Base-by-base conservation (phyloP, 176 grass and related monocot species). In the Alloteropsis semialata region DNA sequence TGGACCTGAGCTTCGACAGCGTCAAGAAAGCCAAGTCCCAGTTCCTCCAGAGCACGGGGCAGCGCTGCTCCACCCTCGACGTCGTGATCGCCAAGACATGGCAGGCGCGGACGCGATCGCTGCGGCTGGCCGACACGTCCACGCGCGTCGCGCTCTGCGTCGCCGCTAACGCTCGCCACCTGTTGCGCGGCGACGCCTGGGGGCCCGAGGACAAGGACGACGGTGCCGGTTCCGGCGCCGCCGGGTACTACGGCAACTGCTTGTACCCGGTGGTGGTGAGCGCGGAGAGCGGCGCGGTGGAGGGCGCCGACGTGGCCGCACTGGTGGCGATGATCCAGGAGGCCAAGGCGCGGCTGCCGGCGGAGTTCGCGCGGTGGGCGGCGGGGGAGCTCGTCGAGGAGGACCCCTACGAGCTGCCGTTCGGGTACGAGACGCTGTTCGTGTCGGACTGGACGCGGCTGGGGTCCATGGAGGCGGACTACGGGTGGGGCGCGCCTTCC, bases 221-320 rank as follows among this genome's bases (percentile, higher is more conserved):
- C n/a, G n/a, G n/a, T n/a, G n/a, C n/a, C n/a, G n/a, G n/a, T n/a
- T n/a, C 39, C 39, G 39, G 0, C 5, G 7, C 18, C 67, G 1
- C 19, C 5, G 92, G 92, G 27, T 98, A 87, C 89, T 98, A 93
- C 58, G 96, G 93, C 0, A 98, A 98, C 76, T 98, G 96, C 89
- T 95, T 95, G 82, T 95, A 95, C 85, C 67, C 91, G 7, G 87
- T 99, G 55, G 81, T 89, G 1, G 76, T 56, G 79, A 24, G 12
- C 59, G 0, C 74, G 76, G 29, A 56, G 53, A 56, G 53, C 53
- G 71, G 71, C 0, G 61, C 38, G 46, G 85, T 99, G 46, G 85
- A 38, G 2, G 21, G 9, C 3, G 82, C 76, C 0, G 96, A 92
- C 27, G 50, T 96, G n/a, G 17, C 84, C 2, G 91, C 92, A 0